Evolutionary conservation across 257 asterid species (phyloP), one percentile per base, ranked within the genome.

Genomic region (Nicotiana benthamiana): DNA sequence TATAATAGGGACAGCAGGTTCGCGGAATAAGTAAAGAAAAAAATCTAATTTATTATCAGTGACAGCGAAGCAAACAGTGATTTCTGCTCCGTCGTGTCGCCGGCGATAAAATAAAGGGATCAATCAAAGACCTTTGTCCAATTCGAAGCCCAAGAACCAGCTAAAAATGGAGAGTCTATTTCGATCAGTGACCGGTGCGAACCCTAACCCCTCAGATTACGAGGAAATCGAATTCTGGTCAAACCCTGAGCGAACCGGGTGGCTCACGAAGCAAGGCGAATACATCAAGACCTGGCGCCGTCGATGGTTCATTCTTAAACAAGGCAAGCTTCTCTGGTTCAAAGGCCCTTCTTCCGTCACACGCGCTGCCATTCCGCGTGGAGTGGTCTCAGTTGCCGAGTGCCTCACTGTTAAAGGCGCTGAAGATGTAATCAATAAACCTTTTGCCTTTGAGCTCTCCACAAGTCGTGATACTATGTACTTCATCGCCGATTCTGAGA

Each of bases 271-370:
- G 82, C 98, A 95, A 84, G 98, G 98, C 78, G 98, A 93, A 85
- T 91, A 93, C 88, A 93, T 95, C 90, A 95, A 93, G 85, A 93
- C 95, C 59, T 95, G 99, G 99, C 97, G 99, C 57, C 98, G 99
- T 76, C 97, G 99, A 24, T 95, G 99, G 99, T 93, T 95, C 88
- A 95, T 93, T 61, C 83, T 95, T 67, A 95, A 92, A 87, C 93
- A 92, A 84, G 99, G 99, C 1, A 95, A 90, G 56, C 90, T 95
- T 76, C 88, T 95, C 80, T 95, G 99, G 99, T 95, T 95, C 89
- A 93, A 92, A 90, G 99, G 93, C 26, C 75, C 81, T 22, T 59
- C 77, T 52, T 92, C 95, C 15, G 83, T 88, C 82, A 82, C 86
- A 17, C 91, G 90, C 75, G 85, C 82, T 53, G 86, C 98, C 83